Conservation (phyloP, 2,329 filamentous ascomycete species). For the Graphium sp. region DNA sequence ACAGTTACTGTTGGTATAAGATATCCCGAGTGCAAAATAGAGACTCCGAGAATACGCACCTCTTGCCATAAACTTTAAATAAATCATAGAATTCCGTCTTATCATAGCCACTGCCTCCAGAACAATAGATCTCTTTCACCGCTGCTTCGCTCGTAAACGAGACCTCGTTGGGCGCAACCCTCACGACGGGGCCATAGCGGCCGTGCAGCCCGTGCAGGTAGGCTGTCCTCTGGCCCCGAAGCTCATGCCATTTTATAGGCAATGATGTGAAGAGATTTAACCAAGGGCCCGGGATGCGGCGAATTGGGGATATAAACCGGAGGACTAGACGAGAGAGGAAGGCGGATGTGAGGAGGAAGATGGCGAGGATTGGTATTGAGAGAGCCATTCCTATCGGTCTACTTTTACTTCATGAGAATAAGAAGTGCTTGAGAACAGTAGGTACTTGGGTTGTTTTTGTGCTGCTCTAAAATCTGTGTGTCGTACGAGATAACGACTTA, state of each 20-base stretch:
- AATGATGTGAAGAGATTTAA: conserved; percentile 30
- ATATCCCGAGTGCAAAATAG: background rate
- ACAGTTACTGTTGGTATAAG: background rate
- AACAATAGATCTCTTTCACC: conserved; percentile 46
- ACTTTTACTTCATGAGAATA: too few relatives aligned
- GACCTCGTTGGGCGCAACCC: conserved; percentile 40
- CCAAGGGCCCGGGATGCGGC: conserved; percentile 28
- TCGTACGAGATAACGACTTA: too few relatives aligned
- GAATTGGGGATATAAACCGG: conserved; percentile 15
- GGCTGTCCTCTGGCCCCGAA: conserved; percentile 30
- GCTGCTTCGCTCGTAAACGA: conserved; percentile 38
- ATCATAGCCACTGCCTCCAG: conserved; percentile 44
- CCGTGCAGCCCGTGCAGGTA: conserved; percentile 42
- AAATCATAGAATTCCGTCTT: conserved; percentile 49
- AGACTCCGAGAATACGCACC: conserved; percentile 16
- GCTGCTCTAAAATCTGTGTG: too few relatives aligned
- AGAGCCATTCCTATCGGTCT: too few relatives aligned
- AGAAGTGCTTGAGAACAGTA: too few relatives aligned
- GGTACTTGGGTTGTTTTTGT: too few relatives aligned
- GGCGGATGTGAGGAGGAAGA: conserved; percentile 10
- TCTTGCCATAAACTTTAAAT: conserved; percentile 38
- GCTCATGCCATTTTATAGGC: conserved; percentile 37
- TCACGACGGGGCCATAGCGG: conserved; percentile 38
- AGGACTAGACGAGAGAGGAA: conserved; percentile 10
- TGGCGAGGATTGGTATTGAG: too few relatives aligned